Conservation (phyloP, 1,284 basidiomycete species). For the Malassezia dermatis region DNA sequence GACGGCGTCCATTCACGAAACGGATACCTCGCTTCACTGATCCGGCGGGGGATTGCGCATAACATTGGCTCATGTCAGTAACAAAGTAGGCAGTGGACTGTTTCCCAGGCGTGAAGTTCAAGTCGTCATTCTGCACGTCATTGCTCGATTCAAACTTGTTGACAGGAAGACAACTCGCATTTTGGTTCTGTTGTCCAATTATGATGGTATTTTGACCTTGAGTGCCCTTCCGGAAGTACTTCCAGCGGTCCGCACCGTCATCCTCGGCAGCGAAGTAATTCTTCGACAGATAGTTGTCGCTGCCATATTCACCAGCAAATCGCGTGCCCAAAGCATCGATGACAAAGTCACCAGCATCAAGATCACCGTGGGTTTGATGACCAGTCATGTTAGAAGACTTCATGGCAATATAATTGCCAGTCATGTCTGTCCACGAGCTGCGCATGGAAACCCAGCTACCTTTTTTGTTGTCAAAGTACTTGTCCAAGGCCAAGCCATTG, state of each 20-base stretch:
- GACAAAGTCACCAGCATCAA: slow-evolving; percentile 87
- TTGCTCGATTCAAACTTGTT: slow-evolving; percentile 56
- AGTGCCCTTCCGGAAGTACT: slow-evolving; percentile 77
- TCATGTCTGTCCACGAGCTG: slow-evolving; percentile 75
- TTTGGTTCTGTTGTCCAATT: slow-evolving; percentile 69
- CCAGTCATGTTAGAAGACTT: slow-evolving; percentile 69
- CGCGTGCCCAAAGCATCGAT: slow-evolving; percentile 85
- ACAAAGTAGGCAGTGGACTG: slow-evolving; percentile 74
- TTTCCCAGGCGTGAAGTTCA: slow-evolving; percentile 54
- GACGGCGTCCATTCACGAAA: slow-evolving; percentile 70
- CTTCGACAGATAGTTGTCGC: slow-evolving; percentile 63
- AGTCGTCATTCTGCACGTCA: slow-evolving; percentile 66
- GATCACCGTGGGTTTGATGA: slow-evolving; percentile 77
- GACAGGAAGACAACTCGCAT: slow-evolving; percentile 60
- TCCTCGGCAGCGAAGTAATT: slow-evolving; percentile 43
- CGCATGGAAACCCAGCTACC: slow-evolving; percentile 80
- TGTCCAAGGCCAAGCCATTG: slow-evolving; percentile 73
- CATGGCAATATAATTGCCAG: slow-evolving; percentile 72
- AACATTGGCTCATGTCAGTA: slow-evolving; percentile 68
- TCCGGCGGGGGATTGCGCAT: slow-evolving; percentile 54
- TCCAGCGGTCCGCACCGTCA: slow-evolving; percentile 28
- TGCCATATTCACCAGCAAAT: slow-evolving; percentile 91
- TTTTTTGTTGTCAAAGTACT: slow-evolving; percentile 58
- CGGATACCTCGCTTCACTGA: slow-evolving; percentile 77
- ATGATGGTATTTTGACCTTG: slow-evolving; percentile 93